Percentiles rank a stretch among this genome's conserved stretches.
Conservation (phyloP, 2,329 filamentous ascomycete species). For the Hypoxylon sp. region DNA sequence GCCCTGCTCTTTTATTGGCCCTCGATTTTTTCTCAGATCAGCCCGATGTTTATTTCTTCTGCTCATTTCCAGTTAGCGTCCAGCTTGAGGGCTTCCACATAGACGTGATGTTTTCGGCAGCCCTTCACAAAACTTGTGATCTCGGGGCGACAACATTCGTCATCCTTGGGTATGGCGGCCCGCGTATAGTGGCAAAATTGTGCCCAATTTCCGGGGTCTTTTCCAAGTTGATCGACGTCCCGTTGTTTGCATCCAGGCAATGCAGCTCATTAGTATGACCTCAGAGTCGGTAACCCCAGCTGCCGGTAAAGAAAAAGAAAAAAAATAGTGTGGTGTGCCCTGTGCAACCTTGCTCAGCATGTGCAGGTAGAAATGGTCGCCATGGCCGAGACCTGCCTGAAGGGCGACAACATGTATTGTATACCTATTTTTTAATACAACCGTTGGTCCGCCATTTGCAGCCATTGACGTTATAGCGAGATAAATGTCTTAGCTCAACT, state of each 20-base stretch:
- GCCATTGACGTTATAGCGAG: conserved; percentile 45
- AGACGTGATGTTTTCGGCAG: conserved; percentile 21
- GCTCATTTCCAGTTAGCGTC: conserved; percentile 32
- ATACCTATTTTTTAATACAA: conserved; percentile 29
- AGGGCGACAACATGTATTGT: conserved; percentile 27
- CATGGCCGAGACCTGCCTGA: conserved; percentile 36
- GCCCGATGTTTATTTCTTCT: conserved; percentile 26
- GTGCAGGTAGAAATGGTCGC: conserved; percentile 23
- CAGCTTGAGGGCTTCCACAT: conserved; percentile 22
- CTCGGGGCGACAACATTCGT: conserved; percentile 35
- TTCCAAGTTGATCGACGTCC: conserved; percentile 27
- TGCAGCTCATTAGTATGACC: conserved; percentile 41
- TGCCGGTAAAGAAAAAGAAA: conserved; percentile 33
- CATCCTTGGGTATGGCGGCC: conserved; percentile 32
- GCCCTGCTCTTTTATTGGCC: conserved; percentile 44
- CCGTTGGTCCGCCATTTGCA: conserved; percentile 33
- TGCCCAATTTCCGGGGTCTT: conserved; percentile 40
- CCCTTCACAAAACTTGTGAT: conserved; percentile 31
- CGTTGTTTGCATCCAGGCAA: conserved; percentile 34
- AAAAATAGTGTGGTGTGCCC: conserved; percentile 21
- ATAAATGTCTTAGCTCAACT: conserved; percentile 21
- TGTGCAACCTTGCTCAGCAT: conserved; percentile 39
- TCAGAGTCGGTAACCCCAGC: conserved; percentile 36
- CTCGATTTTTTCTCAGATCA: conserved; percentile 11
- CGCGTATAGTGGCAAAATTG: conserved; percentile 41